Evolutionary conservation across 495 filamentous ascomycete species (phyloP).

Genomic region (Annulohypoxylon maeteangense): DNA sequence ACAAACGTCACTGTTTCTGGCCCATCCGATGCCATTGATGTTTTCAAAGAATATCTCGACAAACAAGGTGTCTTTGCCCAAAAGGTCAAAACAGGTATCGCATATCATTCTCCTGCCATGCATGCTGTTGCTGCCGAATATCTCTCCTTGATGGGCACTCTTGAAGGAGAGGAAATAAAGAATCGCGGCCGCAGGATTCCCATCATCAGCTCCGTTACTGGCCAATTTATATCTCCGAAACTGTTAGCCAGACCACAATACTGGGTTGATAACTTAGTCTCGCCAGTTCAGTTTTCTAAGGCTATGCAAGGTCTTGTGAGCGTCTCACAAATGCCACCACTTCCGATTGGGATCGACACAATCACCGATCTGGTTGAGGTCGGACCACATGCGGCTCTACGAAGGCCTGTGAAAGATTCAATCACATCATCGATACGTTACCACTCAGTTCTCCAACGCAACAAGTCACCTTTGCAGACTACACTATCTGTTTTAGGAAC

Average conservation of each 20-base stretch:
- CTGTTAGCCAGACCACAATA: constrained; percentile 39
- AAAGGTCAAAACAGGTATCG: constrained; percentile 47
- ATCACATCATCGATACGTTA: neutral
- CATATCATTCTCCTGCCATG: constrained; percentile 56
- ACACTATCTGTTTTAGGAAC: neutral
- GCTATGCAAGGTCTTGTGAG: constrained; percentile 42
- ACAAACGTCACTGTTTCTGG: constrained; percentile 56
- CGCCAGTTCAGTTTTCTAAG: constrained; percentile 55
- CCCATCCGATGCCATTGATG: constrained; percentile 43
- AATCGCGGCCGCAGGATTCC: neutral
- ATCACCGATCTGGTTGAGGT: neutral
- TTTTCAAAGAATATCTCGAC: constrained; percentile 40
- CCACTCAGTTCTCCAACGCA: neutral
- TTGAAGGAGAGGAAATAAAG: neutral
- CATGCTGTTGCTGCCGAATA: constrained; percentile 50
- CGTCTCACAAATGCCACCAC: neutral
- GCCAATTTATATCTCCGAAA: neutral
- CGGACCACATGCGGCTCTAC: neutral
- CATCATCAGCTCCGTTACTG: neutral
- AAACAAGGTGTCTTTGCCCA: constrained; percentile 53
- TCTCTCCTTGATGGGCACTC: neutral
- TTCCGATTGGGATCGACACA: neutral
- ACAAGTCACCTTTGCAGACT: neutral
- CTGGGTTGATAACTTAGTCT: constrained; percentile 58
- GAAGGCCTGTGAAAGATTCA: neutral